Evolutionary conservation across 768 basidiomycete genomes (phyloP), one percentile per base, ranked within the genome.

Genomic region (Agaricus subrufescens): DNA sequence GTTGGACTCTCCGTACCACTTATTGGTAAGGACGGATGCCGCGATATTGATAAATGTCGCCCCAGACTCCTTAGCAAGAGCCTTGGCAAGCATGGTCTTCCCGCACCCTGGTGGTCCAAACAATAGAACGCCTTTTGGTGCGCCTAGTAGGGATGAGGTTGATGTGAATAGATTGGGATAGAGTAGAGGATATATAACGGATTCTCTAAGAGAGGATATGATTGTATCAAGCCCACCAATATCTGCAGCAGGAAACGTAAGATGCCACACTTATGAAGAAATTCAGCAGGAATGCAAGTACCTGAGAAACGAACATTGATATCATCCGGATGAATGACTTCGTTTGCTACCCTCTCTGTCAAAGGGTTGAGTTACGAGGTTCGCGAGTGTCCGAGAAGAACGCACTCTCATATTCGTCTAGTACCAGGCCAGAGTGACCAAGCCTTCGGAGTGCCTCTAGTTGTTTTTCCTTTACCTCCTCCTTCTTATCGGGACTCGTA

Each of bases 31-130:
- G 2, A 76, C 75, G 0, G 74, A 75, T 8, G 76, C 76, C 12
- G 76, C 74, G 49, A 78, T 78, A 65, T 78, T 78, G 69, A 98
- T 96, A 67, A 99, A 99, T 0, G 94, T 96, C 6, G 97, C 97
- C 15, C 93, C 91, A 2, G 90, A 93, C 75, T 99, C 95, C 68
- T 96, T 97, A 11, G 97, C 97, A 7, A 99, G 80, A 1, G 96
- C 96, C 68, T 96, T 96, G 1, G 97, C 97, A n/a, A 99, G 80
- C 94, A 99, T 95, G 1, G 97, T 98, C 76, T 99, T 99, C 26
- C 97, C 97, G 61, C 97, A 99, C 5, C 97, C 96, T 1, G 97
- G 97, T 42, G 95, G 97, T 0, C 97, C 97, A 63, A 91, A 96
- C 19, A 99, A 81, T 15, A 98, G 79, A 8, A 98, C 96, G 11